Conservation (phyloP, 2,329 filamentous ascomycete genomes). For the Paramyrothecium roridum region DNA sequence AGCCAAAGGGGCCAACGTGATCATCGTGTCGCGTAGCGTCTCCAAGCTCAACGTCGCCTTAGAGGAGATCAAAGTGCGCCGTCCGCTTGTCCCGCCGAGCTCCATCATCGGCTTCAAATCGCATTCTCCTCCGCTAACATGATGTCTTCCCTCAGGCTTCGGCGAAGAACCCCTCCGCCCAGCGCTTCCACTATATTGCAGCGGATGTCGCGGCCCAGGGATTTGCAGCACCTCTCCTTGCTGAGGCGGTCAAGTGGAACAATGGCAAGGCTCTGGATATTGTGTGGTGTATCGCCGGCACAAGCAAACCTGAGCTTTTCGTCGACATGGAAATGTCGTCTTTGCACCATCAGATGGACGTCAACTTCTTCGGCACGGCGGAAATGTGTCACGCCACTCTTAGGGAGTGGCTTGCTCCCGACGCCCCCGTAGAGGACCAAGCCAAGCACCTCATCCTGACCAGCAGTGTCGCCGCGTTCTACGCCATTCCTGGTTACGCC, state of each 20-base stretch:
- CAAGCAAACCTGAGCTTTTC: slow-evolving; percentile 72
- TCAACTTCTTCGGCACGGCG: slow-evolving; percentile 84
- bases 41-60: slow-evolving; percentile 72
- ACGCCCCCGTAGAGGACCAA: slow-evolving; percentile 37
- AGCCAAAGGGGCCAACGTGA: slow-evolving; percentile 78
- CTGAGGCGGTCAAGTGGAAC: slow-evolving; percentile 77
- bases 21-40: slow-evolving; percentile 77
- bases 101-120: slow-evolving; percentile 3
- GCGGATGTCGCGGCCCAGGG: slow-evolving; percentile 73
- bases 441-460: slow-evolving; percentile 86
- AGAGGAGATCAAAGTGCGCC: slow-evolving; percentile 57
- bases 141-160: slow-evolving; percentile 45
- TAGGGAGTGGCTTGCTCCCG: slow-evolving; percentile 65
- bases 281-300: slow-evolving; percentile 87
- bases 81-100: neutral
- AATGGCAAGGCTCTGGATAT: slow-evolving; percentile 70
- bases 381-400: slow-evolving; percentile 83
- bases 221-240: slow-evolving; percentile 68
- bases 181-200: slow-evolving; percentile 80
- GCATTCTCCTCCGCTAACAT: neutral
- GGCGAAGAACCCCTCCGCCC: slow-evolving; percentile 61
- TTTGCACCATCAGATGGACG: slow-evolving; percentile 78
- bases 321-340: slow-evolving; percentile 66
- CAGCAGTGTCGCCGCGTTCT: slow-evolving; percentile 71
- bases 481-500: slow-evolving; percentile 75